phyloP scores from a whole-genome alignment of 371 early-diverging fungal species.

The Mucor plumbeus region DNA sequence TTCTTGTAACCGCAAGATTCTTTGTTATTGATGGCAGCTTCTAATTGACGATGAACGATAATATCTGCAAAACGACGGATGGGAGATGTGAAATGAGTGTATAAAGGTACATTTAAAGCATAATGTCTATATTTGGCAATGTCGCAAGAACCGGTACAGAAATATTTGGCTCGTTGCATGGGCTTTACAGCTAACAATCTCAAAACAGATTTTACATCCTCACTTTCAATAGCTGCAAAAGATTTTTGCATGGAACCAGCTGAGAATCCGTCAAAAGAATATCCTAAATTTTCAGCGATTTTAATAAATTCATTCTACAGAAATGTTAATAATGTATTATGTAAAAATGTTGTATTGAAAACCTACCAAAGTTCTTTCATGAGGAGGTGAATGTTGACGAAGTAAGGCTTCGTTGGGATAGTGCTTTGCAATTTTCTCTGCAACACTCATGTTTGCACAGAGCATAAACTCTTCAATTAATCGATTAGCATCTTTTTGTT shows the following conservation, averaged over 20 bases:
- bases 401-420: conserved; percentile 94
- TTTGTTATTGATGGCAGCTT: conserved; percentile 47
- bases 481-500: conserved; percentile 91
- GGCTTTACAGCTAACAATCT: conserved; percentile 79
- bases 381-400: conserved; percentile 84
- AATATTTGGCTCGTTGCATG: conserved; percentile 96
- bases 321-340: neutral
- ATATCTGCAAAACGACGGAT: conserved; percentile 99
- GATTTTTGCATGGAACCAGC: conserved; percentile 72
- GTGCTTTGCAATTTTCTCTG: conserved; percentile 81
- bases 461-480: conserved; percentile 99
- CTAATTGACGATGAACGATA: conserved; percentile 94
- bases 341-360: neutral
- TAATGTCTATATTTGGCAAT: conserved; percentile 79
- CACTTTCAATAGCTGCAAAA: conserved; percentile 66
- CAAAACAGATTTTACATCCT: conserved; percentile 57
- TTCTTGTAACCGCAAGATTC: conserved; percentile 52
- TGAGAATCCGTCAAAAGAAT: conserved; percentile 46
- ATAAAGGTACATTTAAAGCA: conserved; percentile 85
- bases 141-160: conserved; percentile 84
- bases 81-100: conserved; percentile 99
- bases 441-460: conserved; percentile 97
- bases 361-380: conserved; percentile 64
- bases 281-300: conserved; percentile 53
- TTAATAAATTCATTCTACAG: conserved; percentile 57